Base-by-base conservation (phyloP, 2,329 filamentous ascomycete species). In the Byssothecium circinans region DNA sequence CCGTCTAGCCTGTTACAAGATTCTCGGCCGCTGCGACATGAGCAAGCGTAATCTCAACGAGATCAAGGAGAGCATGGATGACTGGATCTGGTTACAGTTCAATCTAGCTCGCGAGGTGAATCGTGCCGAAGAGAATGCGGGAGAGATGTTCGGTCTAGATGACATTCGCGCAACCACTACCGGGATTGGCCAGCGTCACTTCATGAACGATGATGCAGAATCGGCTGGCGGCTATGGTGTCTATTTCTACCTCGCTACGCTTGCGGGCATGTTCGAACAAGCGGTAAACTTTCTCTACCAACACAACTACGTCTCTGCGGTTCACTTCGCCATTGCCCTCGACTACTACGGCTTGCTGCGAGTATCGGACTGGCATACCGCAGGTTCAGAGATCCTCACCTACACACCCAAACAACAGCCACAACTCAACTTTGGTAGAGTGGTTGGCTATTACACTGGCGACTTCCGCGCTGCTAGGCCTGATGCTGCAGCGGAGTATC, bases 1-100 rank as follows among this genome's bases (percentile, higher is more conserved):
- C 75, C 86, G 91, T 44, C 91, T 96, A 84, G 91, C 92, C 39
- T 96, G 94, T 70, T 97, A 97, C 80, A 97, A 99, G 78, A 86
- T 99, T 52, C 87, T 99, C 60, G 94, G 95, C 37, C 90, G 83
- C 41, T 86, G 83, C 63, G 83, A 86, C 54, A 73, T 86, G 49
- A 75, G 71, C 39, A 76, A 78, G 35, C 76, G 81, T 45, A 81
- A 74, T 49, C 70, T 86, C 29, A 81, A 84, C 36, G 73, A 75
- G 4, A 76, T 86, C 50, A 80, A 75, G 34, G 80, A 82, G 62
- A 78, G 76, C 27, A 80, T 85, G 60, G 82, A 85, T 58, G 83
- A 86, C 57, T 86, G 82, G 82, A 77, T 84, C 53, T 86, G 83
- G 83, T 64, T 86, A 47, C 83, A 86, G 52, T 85, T 86, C 62